phyloP scores from a whole-genome alignment of 805 yeast species.

The Saccharomycopsis fodiens region DNA sequence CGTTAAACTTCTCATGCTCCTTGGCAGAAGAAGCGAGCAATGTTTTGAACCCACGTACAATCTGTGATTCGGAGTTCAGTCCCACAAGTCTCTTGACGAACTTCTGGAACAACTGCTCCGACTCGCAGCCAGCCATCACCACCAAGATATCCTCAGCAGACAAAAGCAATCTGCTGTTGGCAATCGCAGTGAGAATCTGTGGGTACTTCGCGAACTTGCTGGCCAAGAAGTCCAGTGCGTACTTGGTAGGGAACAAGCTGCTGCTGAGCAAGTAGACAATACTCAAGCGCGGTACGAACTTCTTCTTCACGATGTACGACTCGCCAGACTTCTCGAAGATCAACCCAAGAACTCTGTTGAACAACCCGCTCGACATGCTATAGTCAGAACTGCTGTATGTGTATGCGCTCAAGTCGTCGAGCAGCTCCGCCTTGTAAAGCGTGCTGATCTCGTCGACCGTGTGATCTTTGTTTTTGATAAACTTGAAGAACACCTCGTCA shows the following conservation, averaged over 20 bases:
- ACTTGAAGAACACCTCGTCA: constrained; percentile 12
- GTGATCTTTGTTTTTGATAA: constrained; percentile 6
- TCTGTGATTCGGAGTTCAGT: constrained; percentile 15
- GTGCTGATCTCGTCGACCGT: constrained; percentile 9
- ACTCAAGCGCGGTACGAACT: constrained; percentile 15
- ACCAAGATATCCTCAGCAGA: constrained; percentile 16
- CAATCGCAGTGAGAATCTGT: constrained; percentile 8
- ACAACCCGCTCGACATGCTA: constrained; percentile 8
- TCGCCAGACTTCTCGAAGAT: neutral
- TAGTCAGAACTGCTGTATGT: constrained; percentile 5
- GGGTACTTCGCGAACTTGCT: constrained; percentile 12
- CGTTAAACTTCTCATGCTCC: constrained; percentile 11
- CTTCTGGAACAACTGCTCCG: constrained; percentile 10
- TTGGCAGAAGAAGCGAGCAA: constrained; percentile 13
- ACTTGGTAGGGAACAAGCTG: constrained; percentile 11
- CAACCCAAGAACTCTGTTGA: constrained; percentile 5
- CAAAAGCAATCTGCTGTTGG: constrained; percentile 11
- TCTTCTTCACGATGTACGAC: neutral
- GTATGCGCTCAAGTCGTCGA: constrained; percentile 1
- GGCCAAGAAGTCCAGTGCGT: constrained; percentile 11
- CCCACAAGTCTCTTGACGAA: constrained; percentile 5
- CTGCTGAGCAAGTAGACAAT: constrained; percentile 13
- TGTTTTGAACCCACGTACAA: constrained; percentile 10
- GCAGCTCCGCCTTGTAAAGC: neutral
- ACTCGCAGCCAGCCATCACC: constrained; percentile 7